Percentiles rank a stretch among this genome's conserved stretches.
Conservation (phyloP, 1,139 yeast species). For the Pichia sp. region DNA sequence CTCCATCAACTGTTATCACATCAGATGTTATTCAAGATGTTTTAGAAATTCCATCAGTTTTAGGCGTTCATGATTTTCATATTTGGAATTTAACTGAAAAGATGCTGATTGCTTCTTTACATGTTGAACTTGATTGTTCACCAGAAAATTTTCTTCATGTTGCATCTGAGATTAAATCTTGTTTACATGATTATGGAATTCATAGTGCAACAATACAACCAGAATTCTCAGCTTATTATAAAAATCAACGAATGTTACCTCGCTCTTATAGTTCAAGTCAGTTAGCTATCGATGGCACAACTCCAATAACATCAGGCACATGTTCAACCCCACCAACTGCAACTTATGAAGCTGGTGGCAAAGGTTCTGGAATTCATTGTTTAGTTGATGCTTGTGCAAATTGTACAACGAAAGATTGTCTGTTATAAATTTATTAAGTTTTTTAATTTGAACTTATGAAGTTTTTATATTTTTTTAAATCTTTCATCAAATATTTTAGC, state of each 20-base stretch:
- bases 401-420: conserved; percentile 39
- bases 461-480: too few relatives aligned
- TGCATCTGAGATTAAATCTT: conserved; percentile 70
- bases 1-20: conserved; percentile 77
- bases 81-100: conserved; percentile 94
- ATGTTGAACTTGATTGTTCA: conserved; percentile 61
- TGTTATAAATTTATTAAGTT: conserved; percentile 16
- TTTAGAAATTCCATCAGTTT: conserved; percentile 59
- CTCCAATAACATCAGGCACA: too few relatives aligned
- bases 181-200: conserved; percentile 78
- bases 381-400: conserved; percentile 41
- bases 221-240: conserved; percentile 45
- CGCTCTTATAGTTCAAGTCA: conserved; percentile 24
- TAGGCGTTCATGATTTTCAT: conserved; percentile 89
- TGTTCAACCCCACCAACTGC: too few relatives aligned
- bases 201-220: conserved; percentile 96
- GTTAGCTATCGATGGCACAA: not conserved
- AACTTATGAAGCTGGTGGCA: not conserved
- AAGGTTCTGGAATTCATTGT: conserved; percentile 27
- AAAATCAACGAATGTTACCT: conserved; percentile 26
- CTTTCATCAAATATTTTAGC: conserved; percentile 20
- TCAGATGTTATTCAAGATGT: conserved; percentile 68
- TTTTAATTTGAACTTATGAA: conserved; percentile 3
- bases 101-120: conserved; percentile 80
- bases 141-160: conserved; percentile 65